phyloP scores from a whole-genome alignment of 805 yeast species.

The Tetrapisispora namnaoensis region DNA sequence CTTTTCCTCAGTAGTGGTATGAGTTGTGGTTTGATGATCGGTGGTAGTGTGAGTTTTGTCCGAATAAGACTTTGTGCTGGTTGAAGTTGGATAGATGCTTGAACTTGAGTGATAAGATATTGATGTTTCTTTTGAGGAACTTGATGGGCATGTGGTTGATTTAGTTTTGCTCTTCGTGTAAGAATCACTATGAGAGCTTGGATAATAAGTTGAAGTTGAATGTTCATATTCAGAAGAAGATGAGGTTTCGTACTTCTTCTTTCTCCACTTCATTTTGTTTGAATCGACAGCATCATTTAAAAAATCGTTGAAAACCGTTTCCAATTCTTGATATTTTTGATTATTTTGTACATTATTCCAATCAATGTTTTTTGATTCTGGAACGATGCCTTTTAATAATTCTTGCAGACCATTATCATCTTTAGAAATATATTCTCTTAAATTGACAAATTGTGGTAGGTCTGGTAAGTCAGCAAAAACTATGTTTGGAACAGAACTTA shows the following conservation, averaged over 20 bases:
- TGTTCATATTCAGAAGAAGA: neutral
- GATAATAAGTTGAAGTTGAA: neutral
- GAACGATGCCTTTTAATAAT: neutral
- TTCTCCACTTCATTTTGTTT: constrained; percentile 2
- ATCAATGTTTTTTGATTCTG: constrained; percentile 4
- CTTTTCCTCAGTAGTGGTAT: neutral
- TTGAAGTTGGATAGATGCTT: neutral
- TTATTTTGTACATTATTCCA: constrained; percentile 4
- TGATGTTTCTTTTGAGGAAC: neutral
- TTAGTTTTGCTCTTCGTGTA: neutral
- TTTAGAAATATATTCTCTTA: constrained; percentile 12
- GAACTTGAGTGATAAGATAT: neutral
- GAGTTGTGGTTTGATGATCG: neutral
- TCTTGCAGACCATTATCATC: neutral
- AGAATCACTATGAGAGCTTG: neutral
- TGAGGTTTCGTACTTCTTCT: neutral
- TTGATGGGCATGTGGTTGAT: neutral
- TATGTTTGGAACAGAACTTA: constrained; percentile 18
- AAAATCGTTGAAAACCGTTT: constrained; percentile 7
- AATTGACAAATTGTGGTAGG: constrained; percentile 21
- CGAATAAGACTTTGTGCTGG: neutral
- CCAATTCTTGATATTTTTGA: constrained; percentile 7
- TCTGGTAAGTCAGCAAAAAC: constrained; percentile 22
- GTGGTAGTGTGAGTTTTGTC: neutral
- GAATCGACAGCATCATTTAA: constrained; percentile 1